Evolutionary conservation across 1,139 yeast species (phyloP), one percentile per base, ranked within the genome.

Genomic region (Kurtzmaniella quercitrusa): DNA sequence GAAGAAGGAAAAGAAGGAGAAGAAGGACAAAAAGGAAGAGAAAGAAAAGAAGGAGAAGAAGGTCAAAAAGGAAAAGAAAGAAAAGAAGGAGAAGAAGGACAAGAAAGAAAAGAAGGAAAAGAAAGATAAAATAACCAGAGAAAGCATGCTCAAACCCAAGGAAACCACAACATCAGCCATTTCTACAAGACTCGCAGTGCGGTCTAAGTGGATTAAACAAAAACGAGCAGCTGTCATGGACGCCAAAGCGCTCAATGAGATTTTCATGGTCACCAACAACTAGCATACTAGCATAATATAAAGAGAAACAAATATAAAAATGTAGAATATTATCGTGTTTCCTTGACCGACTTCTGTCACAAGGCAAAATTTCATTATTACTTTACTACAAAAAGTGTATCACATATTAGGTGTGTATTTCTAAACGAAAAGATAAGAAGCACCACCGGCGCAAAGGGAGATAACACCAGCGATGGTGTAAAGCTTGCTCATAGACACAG

Each of bases 201-300:
- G 98, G 56, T 83, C 95, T 15, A 82, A 80, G 59, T 89, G 88
- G 83, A 89, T 91, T 45, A 83, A 76, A 50, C 95, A 88, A 57
- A 91, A 91, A 59, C 76, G 93, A 54, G 95, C 95, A 6, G 89
- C 97, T 1, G 89, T 91, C 0, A 79, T 85, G 82, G 97, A 91
- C 59, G 76, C 85, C 12, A 83, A 88, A 59, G 89, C 96, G 19
- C 75, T 91, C 48, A 88, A 88, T 54, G 98, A 91, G 62, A 91
- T 91, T 46, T 86, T 91, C 60, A 91, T 91, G 98, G 80, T 88
- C 39, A 71, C 86, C 46, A 14, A 14, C 34, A 75, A 67, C 48
- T 71, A 55, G 40, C 40, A 38, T 38, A 38, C 18, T 30, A 26
- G 40, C 26, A 38, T 38, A 38, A 30, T 30, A 30, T 26, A 38